phyloP scores from a whole-genome alignment of 208 protist species.

The Leishmania lainsoni region DNA sequence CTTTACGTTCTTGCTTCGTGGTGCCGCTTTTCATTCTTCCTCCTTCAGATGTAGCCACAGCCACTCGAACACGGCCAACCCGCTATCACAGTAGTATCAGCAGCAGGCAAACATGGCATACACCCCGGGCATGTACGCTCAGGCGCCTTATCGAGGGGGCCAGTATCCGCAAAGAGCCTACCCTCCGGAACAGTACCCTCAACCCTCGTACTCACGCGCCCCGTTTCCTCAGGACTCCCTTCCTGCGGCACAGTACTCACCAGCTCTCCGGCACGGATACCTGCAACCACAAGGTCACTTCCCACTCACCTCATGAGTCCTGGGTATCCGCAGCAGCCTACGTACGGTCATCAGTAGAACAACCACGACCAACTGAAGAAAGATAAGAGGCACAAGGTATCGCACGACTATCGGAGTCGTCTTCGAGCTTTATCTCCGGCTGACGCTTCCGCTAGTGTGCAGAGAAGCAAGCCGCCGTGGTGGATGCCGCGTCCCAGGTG shows the following conservation, averaged over 20 bases:
- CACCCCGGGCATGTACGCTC: background rate
- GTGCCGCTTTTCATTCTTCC: background rate
- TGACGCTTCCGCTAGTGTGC: background rate
- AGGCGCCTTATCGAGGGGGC: background rate
- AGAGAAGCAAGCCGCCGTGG: background rate
- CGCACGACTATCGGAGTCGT: background rate
- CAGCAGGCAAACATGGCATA: background rate
- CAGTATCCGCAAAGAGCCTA: background rate
- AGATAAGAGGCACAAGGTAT: constrained; percentile 20
- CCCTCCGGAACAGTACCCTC: background rate
- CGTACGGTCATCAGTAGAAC: background rate
- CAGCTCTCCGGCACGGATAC: background rate
- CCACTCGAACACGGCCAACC: constrained; percentile 17
- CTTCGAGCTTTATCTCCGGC: constrained; percentile 7
- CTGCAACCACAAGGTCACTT: background rate
- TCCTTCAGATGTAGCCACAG: constrained; percentile 3
- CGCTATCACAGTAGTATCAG: constrained; percentile 2
- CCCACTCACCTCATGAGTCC: background rate
- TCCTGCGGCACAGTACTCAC: background rate
- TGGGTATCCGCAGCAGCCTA: background rate
- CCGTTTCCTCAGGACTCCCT: background rate
- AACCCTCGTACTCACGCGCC: background rate
- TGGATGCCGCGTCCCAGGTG: background rate
- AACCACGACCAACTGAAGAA: constrained; percentile 13
- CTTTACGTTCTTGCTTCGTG: background rate